phyloP scores from a whole-genome alignment of 2,329 filamentous ascomycete genomes.

The Colletotrichum noveboracense region DNA sequence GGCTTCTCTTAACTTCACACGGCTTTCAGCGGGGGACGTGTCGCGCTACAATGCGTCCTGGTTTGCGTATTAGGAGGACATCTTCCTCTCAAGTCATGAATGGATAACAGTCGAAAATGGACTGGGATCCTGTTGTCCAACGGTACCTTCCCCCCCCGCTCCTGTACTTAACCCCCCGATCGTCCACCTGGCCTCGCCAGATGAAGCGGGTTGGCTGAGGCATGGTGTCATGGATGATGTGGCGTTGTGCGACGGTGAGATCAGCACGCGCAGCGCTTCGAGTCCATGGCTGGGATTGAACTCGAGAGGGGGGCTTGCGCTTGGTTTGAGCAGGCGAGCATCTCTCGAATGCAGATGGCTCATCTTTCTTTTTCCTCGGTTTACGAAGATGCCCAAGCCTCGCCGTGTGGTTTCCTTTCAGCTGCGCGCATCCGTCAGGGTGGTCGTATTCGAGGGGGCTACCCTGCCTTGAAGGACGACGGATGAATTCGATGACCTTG shows the following conservation, averaged over 20 bases:
- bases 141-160: neutral
- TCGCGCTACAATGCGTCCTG: neutral
- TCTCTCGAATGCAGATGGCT: neutral
- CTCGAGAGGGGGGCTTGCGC: neutral
- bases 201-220: conserved; percentile 10
- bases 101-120: neutral
- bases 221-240: conserved; percentile 10
- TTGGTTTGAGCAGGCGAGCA: conserved; percentile 3
- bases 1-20: neutral
- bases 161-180: neutral
- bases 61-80: neutral
- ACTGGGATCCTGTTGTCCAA: neutral
- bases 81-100: neutral
- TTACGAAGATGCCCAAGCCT: neutral
- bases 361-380: neutral
- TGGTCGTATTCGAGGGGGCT: neutral
- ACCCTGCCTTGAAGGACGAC: neutral
- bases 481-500: neutral
- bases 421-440: neutral
- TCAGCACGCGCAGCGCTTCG: neutral
- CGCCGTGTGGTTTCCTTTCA: neutral
- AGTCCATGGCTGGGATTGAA: neutral
- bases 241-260: conserved; percentile 13
- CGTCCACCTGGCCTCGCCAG: neutral
- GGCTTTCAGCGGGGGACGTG: neutral